Evolutionary conservation across 352 stramenopile species (phyloP).

Genomic region (Peronospora farinosa): DNA sequence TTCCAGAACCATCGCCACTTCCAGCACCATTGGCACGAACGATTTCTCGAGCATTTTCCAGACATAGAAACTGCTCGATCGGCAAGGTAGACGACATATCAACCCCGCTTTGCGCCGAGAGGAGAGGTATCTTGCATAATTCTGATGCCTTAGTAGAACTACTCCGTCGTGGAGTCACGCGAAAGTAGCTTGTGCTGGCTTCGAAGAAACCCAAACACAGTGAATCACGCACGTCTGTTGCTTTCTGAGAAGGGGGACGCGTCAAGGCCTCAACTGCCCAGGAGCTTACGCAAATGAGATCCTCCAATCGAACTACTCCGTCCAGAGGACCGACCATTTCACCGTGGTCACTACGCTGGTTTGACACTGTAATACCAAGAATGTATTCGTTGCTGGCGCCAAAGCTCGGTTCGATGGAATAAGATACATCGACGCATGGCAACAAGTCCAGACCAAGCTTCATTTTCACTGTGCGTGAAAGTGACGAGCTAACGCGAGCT

Average conservation of each 20-base stretch:
- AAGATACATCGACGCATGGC: slow-evolving; percentile 53
- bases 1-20: slow-evolving; percentile 18
- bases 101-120: slow-evolving; percentile 1
- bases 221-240: slow-evolving; percentile 25
- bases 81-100: slow-evolving; percentile 32
- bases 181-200: slow-evolving; percentile 75
- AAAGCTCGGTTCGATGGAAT: slow-evolving; percentile 69
- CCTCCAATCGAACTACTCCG: slow-evolving; percentile 40
- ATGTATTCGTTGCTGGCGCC: slow-evolving; percentile 59
- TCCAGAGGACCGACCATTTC: slow-evolving; percentile 18
- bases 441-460: slow-evolving; percentile 56
- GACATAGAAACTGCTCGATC: slow-evolving; percentile 63
- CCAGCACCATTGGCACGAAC: slow-evolving; percentile 23
- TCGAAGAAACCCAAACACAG: slow-evolving; percentile 55
- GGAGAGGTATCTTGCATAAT: slow-evolving; percentile 23
- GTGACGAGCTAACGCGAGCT: slow-evolving; percentile 7
- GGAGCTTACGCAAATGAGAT: slow-evolving; percentile 52
- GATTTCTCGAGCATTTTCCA: slow-evolving; percentile 59
- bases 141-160: background rate
- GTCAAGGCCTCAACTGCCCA: slow-evolving; percentile 56
- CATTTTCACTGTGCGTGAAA: slow-evolving; percentile 41
- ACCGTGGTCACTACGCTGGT: slow-evolving; percentile 35
- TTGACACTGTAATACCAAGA: slow-evolving; percentile 61
- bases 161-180: slow-evolving; percentile 30
- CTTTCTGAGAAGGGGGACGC: slow-evolving; percentile 3